phyloP scores from a whole-genome alignment of 2,329 filamentous ascomycete genomes.

The Alternaria triticimaculans region DNA sequence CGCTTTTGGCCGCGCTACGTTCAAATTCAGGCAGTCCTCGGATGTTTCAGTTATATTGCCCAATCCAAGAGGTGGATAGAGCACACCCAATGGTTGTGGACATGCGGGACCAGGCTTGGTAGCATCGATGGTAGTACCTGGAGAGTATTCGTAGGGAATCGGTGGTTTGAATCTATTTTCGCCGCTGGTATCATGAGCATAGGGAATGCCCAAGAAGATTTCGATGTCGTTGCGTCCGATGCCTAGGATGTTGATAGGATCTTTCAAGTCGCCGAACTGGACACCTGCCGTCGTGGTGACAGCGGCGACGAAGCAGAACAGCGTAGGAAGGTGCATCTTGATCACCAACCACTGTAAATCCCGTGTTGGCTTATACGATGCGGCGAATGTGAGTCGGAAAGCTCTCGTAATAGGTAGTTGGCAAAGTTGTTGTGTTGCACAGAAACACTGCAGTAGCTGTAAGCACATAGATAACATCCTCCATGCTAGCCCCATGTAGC shows the following conservation, averaged over 20 bases:
- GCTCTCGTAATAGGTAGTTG: background rate
- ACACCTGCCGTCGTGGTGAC: conserved; percentile 11
- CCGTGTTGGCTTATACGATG: background rate
- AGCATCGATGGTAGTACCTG: conserved; percentile 49
- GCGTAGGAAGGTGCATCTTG: conserved; percentile 9
- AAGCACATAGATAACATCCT: background rate
- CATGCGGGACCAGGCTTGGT: conserved; percentile 54
- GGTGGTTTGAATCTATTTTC: conserved; percentile 57
- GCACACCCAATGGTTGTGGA: conserved; percentile 50
- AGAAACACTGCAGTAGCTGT: background rate
- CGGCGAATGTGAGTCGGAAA: background rate
- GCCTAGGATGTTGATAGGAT: conserved; percentile 53
- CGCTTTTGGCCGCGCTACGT: conserved; percentile 62
- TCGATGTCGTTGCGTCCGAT: conserved; percentile 55
- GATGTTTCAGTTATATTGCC: conserved; percentile 46
- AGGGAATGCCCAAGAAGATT: conserved; percentile 57
- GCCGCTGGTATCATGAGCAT: conserved; percentile 56
- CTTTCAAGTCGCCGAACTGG: conserved; percentile 7
- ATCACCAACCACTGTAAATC: background rate
- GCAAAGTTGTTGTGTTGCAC: conserved; percentile 4
- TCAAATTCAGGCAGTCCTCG: conserved; percentile 68
- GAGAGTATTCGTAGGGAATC: conserved; percentile 37
- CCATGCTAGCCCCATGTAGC: conserved; percentile 7
- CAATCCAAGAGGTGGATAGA: conserved; percentile 35
- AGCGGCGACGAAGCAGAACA: conserved; percentile 11